Conservation (phyloP, 2,329 filamentous ascomycete species). For the Stemphylium beticola region DNA sequence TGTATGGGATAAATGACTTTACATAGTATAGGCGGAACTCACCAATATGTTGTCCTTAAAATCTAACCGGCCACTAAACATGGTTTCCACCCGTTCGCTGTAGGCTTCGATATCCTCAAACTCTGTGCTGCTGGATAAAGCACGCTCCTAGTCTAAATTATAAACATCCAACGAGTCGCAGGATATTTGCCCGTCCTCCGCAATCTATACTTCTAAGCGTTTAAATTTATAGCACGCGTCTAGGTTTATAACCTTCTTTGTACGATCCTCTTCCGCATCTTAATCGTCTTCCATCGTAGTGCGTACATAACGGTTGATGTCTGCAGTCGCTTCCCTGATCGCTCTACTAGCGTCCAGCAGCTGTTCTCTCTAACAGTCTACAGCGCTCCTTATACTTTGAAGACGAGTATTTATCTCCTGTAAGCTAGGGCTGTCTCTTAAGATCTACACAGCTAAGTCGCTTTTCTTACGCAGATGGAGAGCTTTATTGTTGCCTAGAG, state of each 20-base stretch:
- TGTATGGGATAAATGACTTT: not conserved
- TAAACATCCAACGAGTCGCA: not conserved
- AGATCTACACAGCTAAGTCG: constrained; percentile 8
- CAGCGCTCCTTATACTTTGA: not conserved
- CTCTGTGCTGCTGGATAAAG: not conserved
- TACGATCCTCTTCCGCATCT: not conserved
- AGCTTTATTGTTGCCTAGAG: not conserved
- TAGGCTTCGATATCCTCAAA: constrained; percentile 13
- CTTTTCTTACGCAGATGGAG: not conserved
- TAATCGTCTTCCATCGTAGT: not conserved
- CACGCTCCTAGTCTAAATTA: not conserved
- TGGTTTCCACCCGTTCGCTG: not conserved
- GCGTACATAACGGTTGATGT: constrained; percentile 6
- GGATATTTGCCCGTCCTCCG: not conserved
- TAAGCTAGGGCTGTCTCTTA: constrained; percentile 6
- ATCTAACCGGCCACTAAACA: not conserved
- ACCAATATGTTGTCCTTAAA: not conserved
- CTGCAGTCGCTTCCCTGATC: constrained; percentile 6
- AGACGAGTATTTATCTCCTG: constrained; percentile 12
- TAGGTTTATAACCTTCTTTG: not conserved
- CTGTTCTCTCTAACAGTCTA: constrained; percentile 5
- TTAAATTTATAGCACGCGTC: constrained; percentile 1
- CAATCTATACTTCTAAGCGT: not conserved
- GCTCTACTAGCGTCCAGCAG: constrained; percentile 3
- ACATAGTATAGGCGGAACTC: not conserved